phyloP scores from a whole-genome alignment of 106 monocot genomes.

The Platanthera guangdongensis region DNA sequence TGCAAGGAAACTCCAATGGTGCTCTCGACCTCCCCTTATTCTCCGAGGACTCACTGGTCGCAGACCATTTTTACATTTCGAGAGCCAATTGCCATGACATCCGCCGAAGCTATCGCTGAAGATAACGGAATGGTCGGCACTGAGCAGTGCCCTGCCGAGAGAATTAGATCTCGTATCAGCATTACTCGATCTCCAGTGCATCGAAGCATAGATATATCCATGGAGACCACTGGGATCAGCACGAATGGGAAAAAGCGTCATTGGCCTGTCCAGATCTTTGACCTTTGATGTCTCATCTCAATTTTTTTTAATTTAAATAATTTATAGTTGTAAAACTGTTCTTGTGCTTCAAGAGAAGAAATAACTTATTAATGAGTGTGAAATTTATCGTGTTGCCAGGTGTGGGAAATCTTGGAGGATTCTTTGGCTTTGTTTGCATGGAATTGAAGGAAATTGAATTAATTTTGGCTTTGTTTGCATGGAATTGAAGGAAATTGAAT shows the following conservation, averaged over 20 bases:
- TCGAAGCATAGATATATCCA: slow-evolving; percentile 78
- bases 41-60: slow-evolving; percentile 73
- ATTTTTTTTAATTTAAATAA: background rate
- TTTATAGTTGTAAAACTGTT: no score
- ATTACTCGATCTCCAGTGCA: slow-evolving; percentile 58
- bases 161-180: slow-evolving; percentile 54
- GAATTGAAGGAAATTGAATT: no score
- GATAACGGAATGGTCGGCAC: slow-evolving; percentile 37
- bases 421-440: no score
- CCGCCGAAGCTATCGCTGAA: slow-evolving; percentile 2
- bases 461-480: no score
- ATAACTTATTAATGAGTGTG: no score
- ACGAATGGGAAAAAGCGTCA: slow-evolving; percentile 41
- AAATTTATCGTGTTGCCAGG: no score
- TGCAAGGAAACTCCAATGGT: slow-evolving; percentile 63
- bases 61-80: slow-evolving; percentile 90
- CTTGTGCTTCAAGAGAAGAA: no score
- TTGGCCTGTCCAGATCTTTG: slow-evolving; percentile 73
- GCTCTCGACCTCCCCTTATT: slow-evolving; percentile 75
- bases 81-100: slow-evolving; percentile 68
- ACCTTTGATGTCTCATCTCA: slow-evolving; percentile 11
- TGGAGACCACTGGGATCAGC: slow-evolving; percentile 51
- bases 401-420: no score
- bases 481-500: no score
- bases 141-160: slow-evolving; percentile 35